phyloP scores from a whole-genome alignment of 805 yeast genomes.

The Myxozyma geophila region DNA sequence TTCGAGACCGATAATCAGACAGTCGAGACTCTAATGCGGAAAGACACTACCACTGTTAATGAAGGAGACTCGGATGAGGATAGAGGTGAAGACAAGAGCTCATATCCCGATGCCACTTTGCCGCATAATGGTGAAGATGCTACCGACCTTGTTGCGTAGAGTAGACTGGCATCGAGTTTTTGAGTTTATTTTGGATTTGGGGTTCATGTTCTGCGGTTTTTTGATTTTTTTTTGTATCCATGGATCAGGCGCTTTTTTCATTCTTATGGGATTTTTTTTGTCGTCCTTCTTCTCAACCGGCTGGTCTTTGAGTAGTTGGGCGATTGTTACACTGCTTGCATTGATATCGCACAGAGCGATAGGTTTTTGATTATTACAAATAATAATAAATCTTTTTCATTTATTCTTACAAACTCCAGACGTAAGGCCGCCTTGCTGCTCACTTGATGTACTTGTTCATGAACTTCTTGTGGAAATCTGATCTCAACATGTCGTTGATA shows the following conservation, averaged over 20 bases:
- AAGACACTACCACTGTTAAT: slow-evolving; percentile 6
- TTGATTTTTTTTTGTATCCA: no score
- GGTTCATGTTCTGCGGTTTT: no score
- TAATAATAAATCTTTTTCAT: no score
- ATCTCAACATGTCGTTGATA: slow-evolving; percentile 47
- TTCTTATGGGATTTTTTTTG: no score
- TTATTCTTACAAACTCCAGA: no score
- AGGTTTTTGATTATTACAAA: no score
- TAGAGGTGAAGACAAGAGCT: slow-evolving; percentile 1
- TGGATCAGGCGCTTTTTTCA: no score
- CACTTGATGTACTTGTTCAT: slow-evolving; percentile 45
- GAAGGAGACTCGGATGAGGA: slow-evolving; percentile 23
- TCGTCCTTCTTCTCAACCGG: no score
- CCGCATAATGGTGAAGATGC: background rate
- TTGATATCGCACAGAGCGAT: no score
- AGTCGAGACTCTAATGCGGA: background rate
- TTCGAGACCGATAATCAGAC: background rate
- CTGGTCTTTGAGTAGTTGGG: no score
- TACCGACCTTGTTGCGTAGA: background rate
- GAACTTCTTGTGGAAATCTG: slow-evolving; percentile 47
- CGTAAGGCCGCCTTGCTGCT: background rate
- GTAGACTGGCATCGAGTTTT: background rate
- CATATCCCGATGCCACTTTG: background rate
- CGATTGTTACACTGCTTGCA: no score
- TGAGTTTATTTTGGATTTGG: background rate